Base-by-base conservation (phyloP, 306 rosid species). In the Prunus campanulata region DNA sequence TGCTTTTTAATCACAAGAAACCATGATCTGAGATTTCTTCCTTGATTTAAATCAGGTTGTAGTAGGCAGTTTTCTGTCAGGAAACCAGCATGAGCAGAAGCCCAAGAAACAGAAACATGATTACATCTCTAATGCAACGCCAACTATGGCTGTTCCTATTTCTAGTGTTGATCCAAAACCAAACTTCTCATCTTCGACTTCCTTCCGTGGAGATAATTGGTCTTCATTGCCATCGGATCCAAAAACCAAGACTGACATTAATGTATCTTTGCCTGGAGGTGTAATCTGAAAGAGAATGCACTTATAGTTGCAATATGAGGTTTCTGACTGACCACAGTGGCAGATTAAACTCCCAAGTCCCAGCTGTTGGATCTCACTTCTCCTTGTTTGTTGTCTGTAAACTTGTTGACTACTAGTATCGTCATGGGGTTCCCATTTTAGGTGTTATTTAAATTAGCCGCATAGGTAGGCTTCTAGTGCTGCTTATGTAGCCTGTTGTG, bases 51-150 rank as follows among this genome's bases (percentile, higher is more conserved):
- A 72, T 30, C 90, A 95, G 98, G 96, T 95, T 24, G 92, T 92
- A 60, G 88, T 95, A 46, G 98, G 98, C 72, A 95, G 98, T 88
- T 95, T 95, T 88, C 89, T 92, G 77, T 86, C 97, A 0, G 98
- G 96, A 71, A 92, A 92, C 82, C 96, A 95, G 82, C 96, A 90
- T 24, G 97, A 95, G 82, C 96, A 89, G 71, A 92, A 89, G 80
- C 81, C 88, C 24, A 95, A 83, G 82, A 95, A 88, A 78, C 92
- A 88, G 80, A 94, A 90, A 79, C 91, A 86, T 12, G 97, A 90
- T 30, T 46, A 79, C 25, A 78, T 80, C 54, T 57, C 91, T 48
- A 77, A 66, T 11, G 84, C 85, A 48, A 60, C 78, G 8, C 86
- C 91, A 60, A 81, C 93, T 42, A 83, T 93, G 25, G 78, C 85